These are phyloP conservation scores for Tuctoria greenei DNA, from an alignment of 176 grass and related monocot genomes.

Conservation along the genomic window DNA sequence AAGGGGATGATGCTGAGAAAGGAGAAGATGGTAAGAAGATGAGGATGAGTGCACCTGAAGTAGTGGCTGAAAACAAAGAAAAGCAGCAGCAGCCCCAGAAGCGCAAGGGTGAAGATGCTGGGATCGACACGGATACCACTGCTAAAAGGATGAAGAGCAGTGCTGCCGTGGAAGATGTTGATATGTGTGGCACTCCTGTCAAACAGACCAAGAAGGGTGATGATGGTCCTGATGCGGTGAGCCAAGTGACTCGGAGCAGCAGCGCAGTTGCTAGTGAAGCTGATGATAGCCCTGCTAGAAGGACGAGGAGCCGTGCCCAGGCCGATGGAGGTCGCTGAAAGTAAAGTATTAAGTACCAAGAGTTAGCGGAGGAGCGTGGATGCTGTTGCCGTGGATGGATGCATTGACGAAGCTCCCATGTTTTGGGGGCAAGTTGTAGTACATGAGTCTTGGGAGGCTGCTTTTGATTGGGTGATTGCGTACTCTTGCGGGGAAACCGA, in stretches of 20 bases:
- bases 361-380: not conserved
- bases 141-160: constrained; percentile 38
- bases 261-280: not conserved
- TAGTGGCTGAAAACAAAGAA: not conserved
- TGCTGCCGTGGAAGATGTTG: not conserved
- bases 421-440: no score
- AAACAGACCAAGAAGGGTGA: constrained; percentile 24
- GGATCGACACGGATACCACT: not conserved
- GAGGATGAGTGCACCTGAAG: constrained; percentile 14
- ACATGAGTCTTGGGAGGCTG: no score
- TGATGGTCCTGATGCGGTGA: constrained; percentile 16
- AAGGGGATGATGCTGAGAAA: not conserved
- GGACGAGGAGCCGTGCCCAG: constrained; percentile 25
- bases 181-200: not conserved
- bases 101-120: constrained; percentile 19
- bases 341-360: not conserved
- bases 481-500: not conserved
- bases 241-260: constrained; percentile 2
- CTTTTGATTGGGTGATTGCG: no score
- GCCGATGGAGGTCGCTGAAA: constrained; percentile 32
- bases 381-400: not conserved
- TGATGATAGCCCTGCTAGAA: constrained; percentile 20
- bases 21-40: constrained; percentile 29
- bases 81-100: constrained; percentile 32
- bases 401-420: no score